Percentiles rank a stretch among this genome's conserved stretches.
Conservation (phyloP, 441 rosid genomes). For the Macaranga tanarius region DNA sequence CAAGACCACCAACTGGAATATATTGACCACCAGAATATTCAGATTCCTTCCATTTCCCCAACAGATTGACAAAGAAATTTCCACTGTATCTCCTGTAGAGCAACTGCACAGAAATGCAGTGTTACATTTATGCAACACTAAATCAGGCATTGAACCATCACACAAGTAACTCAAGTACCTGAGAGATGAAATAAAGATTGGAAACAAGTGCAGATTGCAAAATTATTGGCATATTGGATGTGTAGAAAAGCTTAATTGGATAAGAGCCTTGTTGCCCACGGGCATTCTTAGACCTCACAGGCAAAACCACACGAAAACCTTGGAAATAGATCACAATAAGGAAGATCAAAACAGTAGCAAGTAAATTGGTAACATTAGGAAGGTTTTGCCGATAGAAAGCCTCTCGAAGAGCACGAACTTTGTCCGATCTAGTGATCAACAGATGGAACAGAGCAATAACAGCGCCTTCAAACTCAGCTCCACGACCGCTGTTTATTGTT, state of each 20-base stretch:
- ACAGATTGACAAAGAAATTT: constrained; percentile 72
- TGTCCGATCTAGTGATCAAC: constrained; percentile 76
- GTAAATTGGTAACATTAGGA: constrained; percentile 83
- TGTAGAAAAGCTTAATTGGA: constrained; percentile 80
- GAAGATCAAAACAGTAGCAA: constrained; percentile 66
- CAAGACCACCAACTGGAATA: constrained; percentile 86
- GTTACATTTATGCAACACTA: neutral
- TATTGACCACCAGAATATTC: constrained; percentile 84
- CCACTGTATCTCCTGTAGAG: constrained; percentile 69
- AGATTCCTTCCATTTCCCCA: constrained; percentile 89
- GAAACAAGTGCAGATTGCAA: constrained; percentile 94
- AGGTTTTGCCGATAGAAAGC: constrained; percentile 97
- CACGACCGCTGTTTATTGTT: constrained; percentile 89
- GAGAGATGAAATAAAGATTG: constrained; percentile 89
- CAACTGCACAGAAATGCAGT: constrained; percentile 42
- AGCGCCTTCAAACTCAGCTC: constrained; percentile 98
- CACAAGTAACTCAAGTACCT: constrained; percentile 42
- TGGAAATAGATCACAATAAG: constrained; percentile 72
- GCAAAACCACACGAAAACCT: constrained; percentile 82
- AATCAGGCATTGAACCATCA: neutral
- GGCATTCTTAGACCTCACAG: constrained; percentile 75
- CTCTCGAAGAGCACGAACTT: constrained; percentile 79
- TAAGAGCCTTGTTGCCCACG: constrained; percentile 94
- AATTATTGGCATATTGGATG: constrained; percentile 82
- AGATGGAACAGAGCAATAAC: constrained; percentile 88